Conservation (phyloP, 1,139 yeast species). For the Blastobotrys ciferrii region DNA sequence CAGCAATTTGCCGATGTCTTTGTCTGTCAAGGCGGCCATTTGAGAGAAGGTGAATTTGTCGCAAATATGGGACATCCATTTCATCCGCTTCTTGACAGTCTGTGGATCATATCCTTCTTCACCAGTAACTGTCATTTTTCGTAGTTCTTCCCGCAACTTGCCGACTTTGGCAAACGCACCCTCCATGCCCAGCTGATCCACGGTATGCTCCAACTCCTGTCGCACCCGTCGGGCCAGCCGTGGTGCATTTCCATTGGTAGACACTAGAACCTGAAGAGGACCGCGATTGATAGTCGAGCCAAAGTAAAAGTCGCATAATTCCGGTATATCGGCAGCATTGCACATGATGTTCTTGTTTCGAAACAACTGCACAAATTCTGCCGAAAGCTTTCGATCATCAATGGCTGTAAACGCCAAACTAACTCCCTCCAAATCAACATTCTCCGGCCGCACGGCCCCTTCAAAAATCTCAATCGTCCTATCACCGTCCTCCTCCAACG, state of each 20-base stretch:
- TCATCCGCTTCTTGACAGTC: conserved; percentile 64
- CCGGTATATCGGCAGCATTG: conserved; percentile 83
- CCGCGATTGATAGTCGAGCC: conserved; percentile 78
- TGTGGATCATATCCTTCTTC: conserved; percentile 47
- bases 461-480: conserved; percentile 20
- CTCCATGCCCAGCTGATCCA: conserved; percentile 35
- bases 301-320: conserved; percentile 79
- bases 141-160: conserved; percentile 50
- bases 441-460: conserved; percentile 22
- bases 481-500: conserved; percentile 14
- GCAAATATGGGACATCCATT: conserved; percentile 66
- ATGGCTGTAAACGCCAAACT: conserved; percentile 5
- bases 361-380: background rate
- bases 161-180: conserved; percentile 66
- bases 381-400: conserved; percentile 1
- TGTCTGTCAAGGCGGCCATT: conserved; percentile 48
- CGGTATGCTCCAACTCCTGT: conserved; percentile 50
- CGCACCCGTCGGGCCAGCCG: conserved; percentile 67
- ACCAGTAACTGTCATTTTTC: conserved; percentile 40
- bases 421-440: conserved; percentile 16
- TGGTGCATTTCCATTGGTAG: conserved; percentile 83
- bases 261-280: conserved; percentile 76
- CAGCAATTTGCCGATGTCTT: conserved; percentile 30
- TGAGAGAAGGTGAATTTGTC: conserved; percentile 58
- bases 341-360: background rate